Percentiles rank a stretch among this genome's conserved stretches.
Evolutionary conservation across 2,329 filamentous ascomycete species (phyloP).

Genomic region (Pseudogymnoascus sp.): DNA sequence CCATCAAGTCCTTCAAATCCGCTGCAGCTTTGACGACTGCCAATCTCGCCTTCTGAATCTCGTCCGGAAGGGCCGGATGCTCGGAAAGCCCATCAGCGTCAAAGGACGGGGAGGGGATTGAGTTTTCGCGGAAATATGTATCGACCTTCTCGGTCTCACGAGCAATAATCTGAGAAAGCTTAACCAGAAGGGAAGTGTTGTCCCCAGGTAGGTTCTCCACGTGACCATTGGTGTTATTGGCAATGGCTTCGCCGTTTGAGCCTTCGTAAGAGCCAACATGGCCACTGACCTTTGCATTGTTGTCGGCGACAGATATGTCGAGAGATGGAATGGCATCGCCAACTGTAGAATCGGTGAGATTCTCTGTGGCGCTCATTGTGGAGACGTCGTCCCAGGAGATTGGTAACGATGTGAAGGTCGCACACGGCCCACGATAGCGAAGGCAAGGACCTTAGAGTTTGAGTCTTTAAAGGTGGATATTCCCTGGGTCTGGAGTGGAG

Average conservation of each 20-base stretch:
- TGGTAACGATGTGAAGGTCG: not conserved
- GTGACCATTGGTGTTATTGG: not conserved
- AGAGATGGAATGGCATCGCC: not conserved
- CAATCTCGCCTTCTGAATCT: slow-evolving; percentile 39
- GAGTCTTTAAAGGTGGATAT: not conserved
- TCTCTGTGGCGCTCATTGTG: not conserved
- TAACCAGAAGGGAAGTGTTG: slow-evolving; percentile 33
- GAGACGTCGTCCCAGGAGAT: slow-evolving; percentile 6
- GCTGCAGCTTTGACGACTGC: slow-evolving; percentile 43
- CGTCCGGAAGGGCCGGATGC: slow-evolving; percentile 41
- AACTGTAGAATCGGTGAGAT: not conserved
- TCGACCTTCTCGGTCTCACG: slow-evolving; percentile 44
- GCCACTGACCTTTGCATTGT: not conserved
- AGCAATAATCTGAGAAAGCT: slow-evolving; percentile 42
- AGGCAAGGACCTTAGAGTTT: not conserved
- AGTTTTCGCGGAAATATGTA: slow-evolving; percentile 38
- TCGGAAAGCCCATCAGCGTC: slow-evolving; percentile 38
- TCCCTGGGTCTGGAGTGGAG: not conserved
- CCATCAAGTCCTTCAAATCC: slow-evolving; percentile 41
- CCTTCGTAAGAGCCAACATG: not conserved
- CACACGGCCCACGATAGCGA: not conserved
- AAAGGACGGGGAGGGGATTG: slow-evolving; percentile 38
- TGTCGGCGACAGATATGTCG: not conserved
- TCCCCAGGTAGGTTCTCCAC: not conserved
- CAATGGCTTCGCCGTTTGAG: not conserved